Base-by-base conservation (phyloP, 2,329 filamentous ascomycete genomes). In the Ophiocordyceps unilateralis region DNA sequence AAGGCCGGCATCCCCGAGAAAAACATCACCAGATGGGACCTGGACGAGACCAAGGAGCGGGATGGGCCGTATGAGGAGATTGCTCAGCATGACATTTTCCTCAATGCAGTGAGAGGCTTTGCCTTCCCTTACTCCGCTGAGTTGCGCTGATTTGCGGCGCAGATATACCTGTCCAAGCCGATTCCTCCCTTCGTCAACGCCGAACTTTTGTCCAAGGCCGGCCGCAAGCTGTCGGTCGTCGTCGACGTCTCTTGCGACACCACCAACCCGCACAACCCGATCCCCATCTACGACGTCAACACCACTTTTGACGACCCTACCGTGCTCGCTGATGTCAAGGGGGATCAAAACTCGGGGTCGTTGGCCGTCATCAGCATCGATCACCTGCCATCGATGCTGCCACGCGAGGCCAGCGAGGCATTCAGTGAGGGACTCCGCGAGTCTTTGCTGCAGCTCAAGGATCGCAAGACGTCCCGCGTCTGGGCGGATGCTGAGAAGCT, bases 291-390 rank as follows among this genome's bases (percentile, higher is more conserved):
- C 68, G 70, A 72, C 50, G 76, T 83, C 57, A 83, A 84, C 61
- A 94, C 83, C 40, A 91, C 86, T 20, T 95, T 95, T 58, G 76
- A 78, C 57, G 78, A 83, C 57, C 89, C 88, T n/a, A 94, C 86
- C 1, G 79, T 93, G 0, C 72, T 78, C 1, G 82, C 91, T 21
- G 66, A 76, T 28, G 61, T 76, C 70, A 49, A 74, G 65, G 54
- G 69, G 61, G 58, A 66, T 43, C 50, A 56, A 40, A 57, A 57
- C 49, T 65, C 66, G 43, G 72, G 76, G 1, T 71, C 74, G 8
- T 64, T 94, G 44, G 79, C 74, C 40, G 83, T 95, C 51, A 93
- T 95, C 62, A 82, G 78, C 58, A 91, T 93, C 55, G 84, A 93
- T 61, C 85, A 93, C 57, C 70, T 93, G 42, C 85, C 86, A 4